phyloP scores from a whole-genome alignment of 352 stramenopile genomes.

The Pelagophyceae sp. region DNA sequence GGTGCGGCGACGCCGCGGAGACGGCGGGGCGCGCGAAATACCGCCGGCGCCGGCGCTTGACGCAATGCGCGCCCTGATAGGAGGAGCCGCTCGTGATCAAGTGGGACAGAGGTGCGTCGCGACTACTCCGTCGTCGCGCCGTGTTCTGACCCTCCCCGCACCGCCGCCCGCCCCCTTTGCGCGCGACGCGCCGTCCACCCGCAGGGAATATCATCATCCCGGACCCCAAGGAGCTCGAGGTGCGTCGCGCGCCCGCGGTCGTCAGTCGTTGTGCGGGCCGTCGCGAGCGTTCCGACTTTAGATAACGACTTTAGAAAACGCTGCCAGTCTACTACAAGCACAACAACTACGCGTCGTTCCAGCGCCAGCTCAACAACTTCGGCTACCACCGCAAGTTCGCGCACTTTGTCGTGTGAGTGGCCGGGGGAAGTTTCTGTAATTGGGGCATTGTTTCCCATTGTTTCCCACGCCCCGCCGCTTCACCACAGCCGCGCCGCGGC shows the following conservation, averaged over 20 bases:
- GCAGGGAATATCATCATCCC: slow-evolving; percentile 14
- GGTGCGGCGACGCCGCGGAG: too few species aligned
- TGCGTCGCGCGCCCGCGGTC: not conserved
- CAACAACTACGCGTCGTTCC: slow-evolving; percentile 34
- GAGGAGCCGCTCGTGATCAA: not conserved
- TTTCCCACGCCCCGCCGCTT: too few species aligned
- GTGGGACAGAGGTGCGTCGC: not conserved
- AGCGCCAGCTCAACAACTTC: slow-evolving; percentile 38
- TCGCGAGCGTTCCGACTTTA: too few species aligned
- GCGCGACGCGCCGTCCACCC: too few species aligned
- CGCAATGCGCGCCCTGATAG: not conserved
- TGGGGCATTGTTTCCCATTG: too few species aligned
- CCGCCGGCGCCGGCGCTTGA: not conserved
- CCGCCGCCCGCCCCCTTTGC: too few species aligned
- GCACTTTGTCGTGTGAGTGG: not conserved
- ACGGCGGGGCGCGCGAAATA: not conserved
- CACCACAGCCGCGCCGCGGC: too few species aligned
- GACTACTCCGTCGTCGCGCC: too few species aligned
- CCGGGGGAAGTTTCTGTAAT: too few species aligned
- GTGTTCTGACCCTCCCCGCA: too few species aligned
- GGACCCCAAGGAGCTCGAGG: slow-evolving; percentile 4
- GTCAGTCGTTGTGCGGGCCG: too few species aligned
- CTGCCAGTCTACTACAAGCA: slow-evolving; percentile 44
- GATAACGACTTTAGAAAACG: too few species aligned
- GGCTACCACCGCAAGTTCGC: slow-evolving; percentile 46